Percentiles rank a stretch among this genome's conserved stretches.
These are phyloP conservation scores for Arachis hypogaea DNA, from an alignment of 306 rosid species.

Conservation along the genomic window DNA sequence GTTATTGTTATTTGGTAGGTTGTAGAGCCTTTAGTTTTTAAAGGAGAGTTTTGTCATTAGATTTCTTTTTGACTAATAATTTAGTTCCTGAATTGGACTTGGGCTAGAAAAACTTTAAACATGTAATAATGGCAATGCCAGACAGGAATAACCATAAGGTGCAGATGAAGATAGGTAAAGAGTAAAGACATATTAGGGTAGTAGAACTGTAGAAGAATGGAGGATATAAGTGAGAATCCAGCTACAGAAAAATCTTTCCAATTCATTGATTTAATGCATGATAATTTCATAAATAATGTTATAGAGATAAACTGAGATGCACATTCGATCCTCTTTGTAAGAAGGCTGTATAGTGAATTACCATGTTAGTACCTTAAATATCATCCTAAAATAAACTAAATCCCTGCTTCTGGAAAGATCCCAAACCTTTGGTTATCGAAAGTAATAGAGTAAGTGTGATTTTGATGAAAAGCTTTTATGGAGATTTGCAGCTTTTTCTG, in stretches of 20 bases:
- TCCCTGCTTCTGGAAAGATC: background rate
- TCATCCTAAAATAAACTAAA: conserved; percentile 9
- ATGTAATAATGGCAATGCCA: conserved; percentile 13
- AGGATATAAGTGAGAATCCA: conserved; percentile 20
- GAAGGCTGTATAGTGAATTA: background rate
- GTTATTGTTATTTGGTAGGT: conserved; percentile 22
- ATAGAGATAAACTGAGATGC: background rate
- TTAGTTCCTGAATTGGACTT: conserved; percentile 13
- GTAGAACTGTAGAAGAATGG: conserved; percentile 7
- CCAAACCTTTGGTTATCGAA: conserved; percentile 9
- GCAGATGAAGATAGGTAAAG: background rate
- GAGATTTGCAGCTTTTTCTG: conserved; percentile 25
- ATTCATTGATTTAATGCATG: conserved; percentile 11
- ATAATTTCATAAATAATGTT: background rate
- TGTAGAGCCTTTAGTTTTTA: conserved; percentile 26
- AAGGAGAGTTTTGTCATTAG: conserved; percentile 5
- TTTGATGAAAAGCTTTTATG: background rate
- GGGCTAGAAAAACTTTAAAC: conserved; percentile 6
- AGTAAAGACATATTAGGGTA: no score
- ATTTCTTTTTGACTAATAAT: background rate
- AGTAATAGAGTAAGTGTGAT: background rate
- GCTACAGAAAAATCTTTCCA: conserved; percentile 23
- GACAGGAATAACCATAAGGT: conserved; percentile 12
- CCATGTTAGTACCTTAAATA: conserved; percentile 11
- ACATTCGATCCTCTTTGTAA: conserved; percentile 8